Evolutionary conservation across 306 rosid genomes (phyloP).

Genomic region (Pachyrhizus erosus): DNA sequence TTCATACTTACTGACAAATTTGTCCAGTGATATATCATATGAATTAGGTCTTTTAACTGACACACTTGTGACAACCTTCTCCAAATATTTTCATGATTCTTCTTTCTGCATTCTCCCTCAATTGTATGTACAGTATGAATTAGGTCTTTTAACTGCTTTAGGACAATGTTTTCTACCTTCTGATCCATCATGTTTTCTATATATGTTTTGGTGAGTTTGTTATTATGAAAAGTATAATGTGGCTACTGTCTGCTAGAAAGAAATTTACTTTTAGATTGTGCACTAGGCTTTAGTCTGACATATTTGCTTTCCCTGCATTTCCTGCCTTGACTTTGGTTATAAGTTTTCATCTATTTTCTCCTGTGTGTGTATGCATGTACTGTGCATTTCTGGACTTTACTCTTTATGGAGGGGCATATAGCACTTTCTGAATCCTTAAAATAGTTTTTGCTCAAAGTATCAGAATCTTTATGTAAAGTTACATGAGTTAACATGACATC

Average conservation of each 20-base stretch:
- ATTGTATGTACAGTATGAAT: too few species aligned
- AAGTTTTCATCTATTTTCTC: slow-evolving; percentile 8
- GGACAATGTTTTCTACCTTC: neutral
- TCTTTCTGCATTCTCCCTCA: neutral
- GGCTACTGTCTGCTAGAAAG: slow-evolving; percentile 8
- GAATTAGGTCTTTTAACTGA: too few species aligned
- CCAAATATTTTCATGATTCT: slow-evolving; percentile 2
- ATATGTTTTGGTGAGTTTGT: slow-evolving; percentile 23
- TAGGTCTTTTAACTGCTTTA: too few species aligned
- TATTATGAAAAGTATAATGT: neutral
- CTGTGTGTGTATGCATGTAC: neutral
- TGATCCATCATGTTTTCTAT: slow-evolving; percentile 18
- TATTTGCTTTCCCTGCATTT: slow-evolving; percentile 18
- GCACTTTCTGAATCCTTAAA: slow-evolving; percentile 28
- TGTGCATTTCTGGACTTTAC: slow-evolving; percentile 22
- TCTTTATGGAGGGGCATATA: neutral
- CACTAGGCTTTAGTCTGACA: neutral
- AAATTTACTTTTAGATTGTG: slow-evolving; percentile 1
- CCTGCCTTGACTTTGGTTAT: neutral
- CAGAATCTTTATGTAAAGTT: slow-evolving; percentile 18
- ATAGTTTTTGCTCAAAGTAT: neutral
- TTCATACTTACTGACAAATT: slow-evolving; percentile 2
- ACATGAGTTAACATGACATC: slow-evolving; percentile 14
- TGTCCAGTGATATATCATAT: neutral
- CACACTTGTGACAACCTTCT: too few species aligned